Percentiles rank a stretch among this genome's conserved stretches.
Evolutionary conservation across 2,329 filamentous ascomycete species (phyloP).

Genomic region (Ophiognomonia clavigignenti-juglandacearum): DNA sequence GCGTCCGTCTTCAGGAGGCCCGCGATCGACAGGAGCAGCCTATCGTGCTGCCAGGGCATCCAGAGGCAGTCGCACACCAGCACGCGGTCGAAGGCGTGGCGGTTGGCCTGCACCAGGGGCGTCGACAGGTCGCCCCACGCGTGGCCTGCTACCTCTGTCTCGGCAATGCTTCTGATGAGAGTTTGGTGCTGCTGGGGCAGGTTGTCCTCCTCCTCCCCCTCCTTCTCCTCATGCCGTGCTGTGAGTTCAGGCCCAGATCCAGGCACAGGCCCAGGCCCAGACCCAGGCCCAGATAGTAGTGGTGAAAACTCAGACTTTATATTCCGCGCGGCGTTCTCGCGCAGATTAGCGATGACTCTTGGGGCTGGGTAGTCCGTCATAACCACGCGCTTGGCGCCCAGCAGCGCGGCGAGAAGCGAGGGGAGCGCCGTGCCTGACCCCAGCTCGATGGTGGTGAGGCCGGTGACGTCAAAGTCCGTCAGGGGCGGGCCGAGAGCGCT

Average conservation of each 20-base stretch:
- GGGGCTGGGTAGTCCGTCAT: constrained; percentile 66
- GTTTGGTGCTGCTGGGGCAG: no score
- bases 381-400: constrained; percentile 45
- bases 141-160: constrained; percentile 56
- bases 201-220: no score
- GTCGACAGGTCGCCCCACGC: constrained; percentile 53
- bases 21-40: constrained; percentile 56
- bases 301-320: constrained; percentile 31
- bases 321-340: constrained; percentile 52
- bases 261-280: constrained; percentile 24
- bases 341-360: constrained; percentile 54
- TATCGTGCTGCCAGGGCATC: constrained; percentile 70
- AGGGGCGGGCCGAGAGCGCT: constrained; percentile 13
- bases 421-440: constrained; percentile 60
- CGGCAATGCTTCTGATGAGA: no score
- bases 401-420: constrained; percentile 42
- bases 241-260: no score
- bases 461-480: constrained; percentile 41
- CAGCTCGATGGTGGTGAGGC: constrained; percentile 55
- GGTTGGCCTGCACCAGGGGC: constrained; percentile 19
- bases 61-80: constrained; percentile 71
- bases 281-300: constrained; percentile 13
- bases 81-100: constrained; percentile 52
- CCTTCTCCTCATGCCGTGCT: no score
- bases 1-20: constrained; percentile 50